Conservation (phyloP, 495 filamentous ascomycete species). For the Neurospora sp. region DNA sequence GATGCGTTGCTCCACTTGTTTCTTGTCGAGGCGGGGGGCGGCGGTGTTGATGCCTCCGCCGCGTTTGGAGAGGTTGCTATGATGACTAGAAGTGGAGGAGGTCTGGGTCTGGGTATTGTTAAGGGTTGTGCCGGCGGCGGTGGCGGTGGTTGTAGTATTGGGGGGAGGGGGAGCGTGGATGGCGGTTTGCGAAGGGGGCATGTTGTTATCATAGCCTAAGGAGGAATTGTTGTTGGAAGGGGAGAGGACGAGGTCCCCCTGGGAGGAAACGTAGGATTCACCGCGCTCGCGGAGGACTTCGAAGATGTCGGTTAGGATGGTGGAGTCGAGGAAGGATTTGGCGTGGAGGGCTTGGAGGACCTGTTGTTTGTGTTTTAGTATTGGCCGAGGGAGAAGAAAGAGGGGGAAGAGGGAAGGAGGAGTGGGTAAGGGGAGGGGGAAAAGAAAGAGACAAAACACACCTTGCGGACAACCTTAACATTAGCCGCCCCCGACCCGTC, state of each 20-base stretch:
- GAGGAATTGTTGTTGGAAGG: conserved; percentile 6
- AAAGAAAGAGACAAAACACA: conserved; percentile 13
- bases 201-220: conserved; percentile 22
- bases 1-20: conserved; percentile 86
- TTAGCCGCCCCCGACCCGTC: conserved; percentile 90
- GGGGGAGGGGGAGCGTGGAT: conserved; percentile 6
- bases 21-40: conserved; percentile 56
- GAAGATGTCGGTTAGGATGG: conserved; percentile 68
- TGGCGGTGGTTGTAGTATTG: neutral
- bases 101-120: too few species aligned
- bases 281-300: conserved; percentile 70
- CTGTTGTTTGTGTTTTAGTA: too few species aligned
- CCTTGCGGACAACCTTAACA: conserved; percentile 79
- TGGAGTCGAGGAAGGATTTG: conserved; percentile 55
- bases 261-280: conserved; percentile 22
- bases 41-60: neutral
- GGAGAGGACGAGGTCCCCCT: conserved; percentile 29
- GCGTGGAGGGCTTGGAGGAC: conserved; percentile 58
- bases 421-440: too few species aligned
- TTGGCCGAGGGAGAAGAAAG: too few species aligned
- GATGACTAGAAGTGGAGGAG: neutral
- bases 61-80: neutral
- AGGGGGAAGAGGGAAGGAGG: too few species aligned
- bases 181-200: conserved; percentile 18
- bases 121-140: neutral